Evolutionary conservation across 345 rosid genomes (phyloP).

Genomic region (Camelina hispida): DNA sequence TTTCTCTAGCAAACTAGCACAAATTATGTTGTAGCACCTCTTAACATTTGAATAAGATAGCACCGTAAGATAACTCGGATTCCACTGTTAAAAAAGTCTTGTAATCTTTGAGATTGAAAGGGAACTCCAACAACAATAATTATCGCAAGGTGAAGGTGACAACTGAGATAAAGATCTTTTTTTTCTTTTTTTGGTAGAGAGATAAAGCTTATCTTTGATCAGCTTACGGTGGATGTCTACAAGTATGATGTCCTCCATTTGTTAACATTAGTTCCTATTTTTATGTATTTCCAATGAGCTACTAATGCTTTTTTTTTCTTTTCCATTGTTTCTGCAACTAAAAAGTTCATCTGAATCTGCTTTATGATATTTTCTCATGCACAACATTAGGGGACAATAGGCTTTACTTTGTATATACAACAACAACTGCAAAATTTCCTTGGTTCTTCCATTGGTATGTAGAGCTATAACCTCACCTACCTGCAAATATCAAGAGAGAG

Average conservation of each 20-base stretch:
- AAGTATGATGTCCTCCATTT: conserved; percentile 47
- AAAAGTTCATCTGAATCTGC: too few species aligned
- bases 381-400: background rate
- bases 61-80: conserved; percentile 21
- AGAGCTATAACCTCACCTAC: background rate
- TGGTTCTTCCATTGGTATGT: background rate
- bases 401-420: conserved; percentile 4
- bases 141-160: conserved; percentile 79
- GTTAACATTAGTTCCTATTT: conserved; percentile 14
- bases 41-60: background rate
- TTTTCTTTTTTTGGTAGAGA: too few species aligned
- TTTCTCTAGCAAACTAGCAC: too few species aligned
- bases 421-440: background rate
- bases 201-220: conserved; percentile 76
- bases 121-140: conserved; percentile 54
- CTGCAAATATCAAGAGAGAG: conserved; percentile 48
- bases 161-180: conserved; percentile 67
- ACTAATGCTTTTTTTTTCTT: conserved; percentile 6
- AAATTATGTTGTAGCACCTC: too few species aligned
- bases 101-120: conserved; percentile 90
- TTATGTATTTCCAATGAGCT: conserved; percentile 52
- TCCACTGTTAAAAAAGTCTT: conserved; percentile 56
- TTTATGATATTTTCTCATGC: background rate
- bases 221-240: conserved; percentile 91
- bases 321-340: conserved; percentile 1